Percentiles rank a stretch among this genome's conserved stretches.
These are phyloP conservation scores for Symbiotaphrina buchneri DNA, from an alignment of 495 filamentous ascomycete genomes.

Conservation along the genomic window DNA sequence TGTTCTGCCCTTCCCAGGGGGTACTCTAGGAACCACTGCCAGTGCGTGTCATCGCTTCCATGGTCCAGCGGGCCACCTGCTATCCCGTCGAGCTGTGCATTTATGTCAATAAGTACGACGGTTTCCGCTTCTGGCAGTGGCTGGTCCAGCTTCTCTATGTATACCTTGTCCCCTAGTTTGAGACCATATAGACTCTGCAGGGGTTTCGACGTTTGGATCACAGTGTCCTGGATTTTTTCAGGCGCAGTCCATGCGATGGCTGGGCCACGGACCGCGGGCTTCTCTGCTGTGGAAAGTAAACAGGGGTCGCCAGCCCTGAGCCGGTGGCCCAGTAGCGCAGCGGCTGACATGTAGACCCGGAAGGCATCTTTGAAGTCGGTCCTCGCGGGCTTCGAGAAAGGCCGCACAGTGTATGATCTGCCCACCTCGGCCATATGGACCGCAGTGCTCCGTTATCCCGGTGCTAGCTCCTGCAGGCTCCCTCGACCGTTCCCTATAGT, in stretches of 20 bases:
- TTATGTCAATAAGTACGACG: conserved; percentile 27
- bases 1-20: conserved; percentile 22
- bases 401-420: conserved; percentile 25
- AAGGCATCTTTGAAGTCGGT: conserved; percentile 35
- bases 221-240: conserved; percentile 37
- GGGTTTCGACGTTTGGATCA: conserved; percentile 40
- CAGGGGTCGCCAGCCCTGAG: conserved; percentile 37
- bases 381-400: conserved; percentile 24
- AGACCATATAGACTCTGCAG: conserved; percentile 42
- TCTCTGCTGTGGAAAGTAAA: conserved; percentile 21
- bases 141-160: conserved; percentile 21
- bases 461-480: too few species aligned
- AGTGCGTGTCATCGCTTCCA: conserved; percentile 26
- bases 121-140: conserved; percentile 16
- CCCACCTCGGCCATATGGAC: not conserved
- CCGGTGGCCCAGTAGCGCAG: conserved; percentile 33
- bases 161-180: conserved; percentile 36
- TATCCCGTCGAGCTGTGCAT: conserved; percentile 16
- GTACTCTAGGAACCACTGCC: conserved; percentile 41
- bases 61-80: conserved; percentile 14
- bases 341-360: conserved; percentile 41
- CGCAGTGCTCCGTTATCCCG: too few species aligned
- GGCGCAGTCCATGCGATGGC: conserved; percentile 42
- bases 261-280: conserved; percentile 21
- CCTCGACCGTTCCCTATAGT: not conserved